Evolutionary conservation across 75 land plant species (phyloP), one percentile per base, ranked within the genome.

Genomic region (Pinus taeda): DNA sequence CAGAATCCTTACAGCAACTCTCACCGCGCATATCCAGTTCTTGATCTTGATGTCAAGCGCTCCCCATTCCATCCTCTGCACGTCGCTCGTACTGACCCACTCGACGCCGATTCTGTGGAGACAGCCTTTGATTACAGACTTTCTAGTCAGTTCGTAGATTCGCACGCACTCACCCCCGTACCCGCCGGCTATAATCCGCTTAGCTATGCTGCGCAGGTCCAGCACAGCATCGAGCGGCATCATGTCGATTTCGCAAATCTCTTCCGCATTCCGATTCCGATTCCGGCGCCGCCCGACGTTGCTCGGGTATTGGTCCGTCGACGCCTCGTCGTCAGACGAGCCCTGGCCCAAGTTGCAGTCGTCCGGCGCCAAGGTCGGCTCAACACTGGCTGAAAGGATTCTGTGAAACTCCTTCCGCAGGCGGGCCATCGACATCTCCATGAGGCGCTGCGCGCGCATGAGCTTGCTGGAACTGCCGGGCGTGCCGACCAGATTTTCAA

Each of bases 1-100:
- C 15, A 95, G 79, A 6, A 85, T 84, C 60, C 84, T 85, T 33
- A 91, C 83, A 3, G 87, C 83, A 42, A 79, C 70, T 77, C 88
- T 88, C 56, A 84, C 77, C 57, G 90, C 84, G 60, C 76, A 73
- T 3, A 89, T 66, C 98, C 98, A 95, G 59, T 72, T 76, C 81
- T 71, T 83, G 75, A 93, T 93, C 62, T 83, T 90, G 7, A 36
- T 55, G 60, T 91, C 93, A 67, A 89, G 57, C 4, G 60, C n/a
- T 20, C 79, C 89, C 96, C 96, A 93, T 3, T 84, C 83, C 83
- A 93, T 78, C 82, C 80, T 89, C 64, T 86, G 88, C 30, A 90
- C 53, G 57, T 85, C 85, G 29, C 71, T 81, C 0, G 78, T 36
- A 29, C 62, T 83, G 78, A 84, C 36, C 49, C 60, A 76, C 63